Conservation (phyloP, 2,329 filamentous ascomycete genomes). For the Dichotomopilus funicola region DNA sequence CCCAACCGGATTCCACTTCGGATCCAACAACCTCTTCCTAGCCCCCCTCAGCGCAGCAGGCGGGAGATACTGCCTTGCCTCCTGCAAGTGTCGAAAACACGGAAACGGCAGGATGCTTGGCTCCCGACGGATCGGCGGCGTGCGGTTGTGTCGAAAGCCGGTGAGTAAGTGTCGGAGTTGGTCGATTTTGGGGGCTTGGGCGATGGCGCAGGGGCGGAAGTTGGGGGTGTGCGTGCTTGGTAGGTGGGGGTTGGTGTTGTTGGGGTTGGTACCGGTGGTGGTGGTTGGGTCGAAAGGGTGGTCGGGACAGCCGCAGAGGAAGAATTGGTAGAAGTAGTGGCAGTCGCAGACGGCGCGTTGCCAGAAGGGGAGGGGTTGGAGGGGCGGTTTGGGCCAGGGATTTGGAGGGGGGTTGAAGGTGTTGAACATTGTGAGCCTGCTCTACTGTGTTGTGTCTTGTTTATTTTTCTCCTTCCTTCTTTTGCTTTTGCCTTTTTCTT, state of each 20-base stretch:
- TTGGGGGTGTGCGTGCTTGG: background rate
- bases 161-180: background rate
- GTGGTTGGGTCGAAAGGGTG: background rate
- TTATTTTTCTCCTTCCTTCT: no score
- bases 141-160: constrained; percentile 9
- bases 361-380: background rate
- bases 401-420: no score
- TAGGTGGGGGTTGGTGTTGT: no score
- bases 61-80: background rate
- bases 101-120: constrained; percentile 16
- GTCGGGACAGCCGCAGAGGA: constrained; percentile 18
- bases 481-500: no score
- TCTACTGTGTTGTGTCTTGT: no score
- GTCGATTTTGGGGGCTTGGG: background rate
- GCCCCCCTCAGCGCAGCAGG: background rate
- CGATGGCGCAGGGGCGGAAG: background rate
- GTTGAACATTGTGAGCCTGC: no score
- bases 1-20: constrained; percentile 1
- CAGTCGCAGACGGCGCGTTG: constrained; percentile 10
- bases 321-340: constrained; percentile 11
- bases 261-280: background rate
- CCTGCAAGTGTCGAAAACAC: constrained; percentile 10
- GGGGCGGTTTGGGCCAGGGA: no score
- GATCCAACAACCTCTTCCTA: background rate
- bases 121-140: background rate